Evolutionary conservation across 495 filamentous ascomycete species (phyloP), one percentile per base, ranked within the genome.

Genomic region (Penicillium pancosmium): DNA sequence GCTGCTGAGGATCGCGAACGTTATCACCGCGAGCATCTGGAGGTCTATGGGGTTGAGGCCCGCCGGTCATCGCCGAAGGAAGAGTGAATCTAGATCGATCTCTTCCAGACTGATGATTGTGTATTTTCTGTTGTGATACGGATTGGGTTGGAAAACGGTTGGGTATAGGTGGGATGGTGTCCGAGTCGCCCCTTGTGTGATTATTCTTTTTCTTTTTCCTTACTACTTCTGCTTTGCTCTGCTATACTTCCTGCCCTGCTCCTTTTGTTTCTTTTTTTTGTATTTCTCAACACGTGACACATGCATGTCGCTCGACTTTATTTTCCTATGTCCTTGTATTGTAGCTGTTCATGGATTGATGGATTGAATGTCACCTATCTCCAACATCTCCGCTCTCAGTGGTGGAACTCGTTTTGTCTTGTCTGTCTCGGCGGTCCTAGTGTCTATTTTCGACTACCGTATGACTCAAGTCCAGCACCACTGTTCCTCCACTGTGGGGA

Each of bases 21-120:
- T n/a, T 79, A 77, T 52, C 15, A 35, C 13, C 57, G 57, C n/a
- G 74, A 77, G 59, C 61, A 74, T 62, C 51, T 52, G 12, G 66
- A 73, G 33, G 68, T 67, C 2, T 79, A 79, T 55, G 76, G 74
- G 38, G 60, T 62, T 52, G 63, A 62, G 6, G 55, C 35, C 15
- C 34, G 46, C 34, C 3, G 10, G 44, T 34, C 16, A 27, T 23
- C 46, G 46, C 10, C 46, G 21, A 19, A 48, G 23, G 46, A 48
- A 1, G 46, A 7, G 27, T 13, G 36, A 38, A 12, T 13, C 15
- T 38, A 38, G 36, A 48, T 44, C 15, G 8, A n/a, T 5, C 16
- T 19, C 23, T 23, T 4, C 41, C 2, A 19, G 21, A 27, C 21
- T 13, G 46, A 48, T 27, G 11, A 48, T 23, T 38, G 31, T 48